Evolutionary conservation across 1,284 basidiomycete genomes (phyloP).

Genomic region (Malassezia vespertilionis): DNA sequence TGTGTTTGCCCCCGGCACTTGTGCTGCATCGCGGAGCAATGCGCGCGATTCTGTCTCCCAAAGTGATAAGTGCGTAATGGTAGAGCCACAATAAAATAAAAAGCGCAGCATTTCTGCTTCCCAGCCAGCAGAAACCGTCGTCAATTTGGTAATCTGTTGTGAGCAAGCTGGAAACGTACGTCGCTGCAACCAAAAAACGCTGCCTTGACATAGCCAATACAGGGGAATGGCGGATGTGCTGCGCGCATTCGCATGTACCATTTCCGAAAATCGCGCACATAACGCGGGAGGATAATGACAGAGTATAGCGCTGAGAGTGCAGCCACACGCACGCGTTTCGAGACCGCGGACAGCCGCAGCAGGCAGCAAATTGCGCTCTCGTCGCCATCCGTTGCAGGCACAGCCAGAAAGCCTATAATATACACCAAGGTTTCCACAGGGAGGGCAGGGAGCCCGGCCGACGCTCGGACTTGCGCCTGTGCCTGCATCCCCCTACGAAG

Average conservation of each 20-base stretch:
- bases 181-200: slow-evolving; percentile 36
- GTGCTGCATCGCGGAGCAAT: slow-evolving; percentile 37
- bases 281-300: slow-evolving; percentile 36
- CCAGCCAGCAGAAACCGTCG: slow-evolving; percentile 40
- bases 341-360: slow-evolving; percentile 27
- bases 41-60: slow-evolving; percentile 41
- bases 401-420: slow-evolving; percentile 20
- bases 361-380: slow-evolving; percentile 22
- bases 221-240: slow-evolving; percentile 29
- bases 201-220: slow-evolving; percentile 26
- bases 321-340: slow-evolving; percentile 26
- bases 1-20: slow-evolving; percentile 20
- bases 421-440: slow-evolving; percentile 33
- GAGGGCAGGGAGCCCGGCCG: slow-evolving; percentile 18
- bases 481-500: not conserved
- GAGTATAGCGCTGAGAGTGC: slow-evolving; percentile 29
- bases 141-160: slow-evolving; percentile 29
- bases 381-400: slow-evolving; percentile 26
- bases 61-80: slow-evolving; percentile 32
- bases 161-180: slow-evolving; percentile 13
- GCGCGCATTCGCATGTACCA: slow-evolving; percentile 33
- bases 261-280: slow-evolving; percentile 41
- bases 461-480: slow-evolving; percentile 7
- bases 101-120: slow-evolving; percentile 38
- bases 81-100: slow-evolving; percentile 35